phyloP scores from a whole-genome alignment of 306 rosid species.

The Castanea sativa region DNA sequence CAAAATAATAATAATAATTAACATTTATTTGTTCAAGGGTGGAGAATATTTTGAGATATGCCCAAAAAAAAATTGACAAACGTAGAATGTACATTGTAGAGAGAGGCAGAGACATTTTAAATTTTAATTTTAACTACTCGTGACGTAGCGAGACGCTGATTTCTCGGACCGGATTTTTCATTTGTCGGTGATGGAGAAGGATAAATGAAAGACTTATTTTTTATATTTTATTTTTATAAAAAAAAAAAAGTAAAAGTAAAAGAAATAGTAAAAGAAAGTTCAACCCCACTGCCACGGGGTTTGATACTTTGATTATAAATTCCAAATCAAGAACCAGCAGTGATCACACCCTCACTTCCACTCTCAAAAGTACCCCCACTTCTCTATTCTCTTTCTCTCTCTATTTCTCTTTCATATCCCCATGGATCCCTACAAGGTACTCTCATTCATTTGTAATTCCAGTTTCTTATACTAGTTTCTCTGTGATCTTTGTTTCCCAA shows the following conservation, averaged over 20 bases:
- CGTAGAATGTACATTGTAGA: too few species aligned
- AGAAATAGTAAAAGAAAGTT: neutral
- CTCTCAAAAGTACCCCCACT: too few species aligned
- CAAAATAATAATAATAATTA: too few species aligned
- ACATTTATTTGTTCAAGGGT: too few species aligned
- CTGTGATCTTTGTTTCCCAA: neutral
- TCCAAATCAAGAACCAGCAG: neutral
- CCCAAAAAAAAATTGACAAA: too few species aligned
- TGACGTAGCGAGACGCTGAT: too few species aligned
- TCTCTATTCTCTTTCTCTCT: neutral
- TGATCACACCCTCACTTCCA: neutral
- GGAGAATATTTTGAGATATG: too few species aligned
- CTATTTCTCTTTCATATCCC: slow-evolving; percentile 3
- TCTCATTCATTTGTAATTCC: neutral
- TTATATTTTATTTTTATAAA: neutral
- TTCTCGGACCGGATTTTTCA: too few species aligned
- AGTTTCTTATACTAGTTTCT: neutral
- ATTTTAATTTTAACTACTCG: too few species aligned
- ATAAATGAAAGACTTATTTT: too few species aligned
- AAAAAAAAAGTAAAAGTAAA: neutral
- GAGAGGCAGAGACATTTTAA: too few species aligned
- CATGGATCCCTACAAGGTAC: slow-evolving; percentile 96
- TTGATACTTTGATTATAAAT: neutral
- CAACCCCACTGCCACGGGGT: neutral
- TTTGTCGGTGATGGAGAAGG: too few species aligned